These are phyloP conservation scores for Plasmodium gaboni DNA, from an alignment of 169 alveolate genomes.

Conservation along the genomic window DNA sequence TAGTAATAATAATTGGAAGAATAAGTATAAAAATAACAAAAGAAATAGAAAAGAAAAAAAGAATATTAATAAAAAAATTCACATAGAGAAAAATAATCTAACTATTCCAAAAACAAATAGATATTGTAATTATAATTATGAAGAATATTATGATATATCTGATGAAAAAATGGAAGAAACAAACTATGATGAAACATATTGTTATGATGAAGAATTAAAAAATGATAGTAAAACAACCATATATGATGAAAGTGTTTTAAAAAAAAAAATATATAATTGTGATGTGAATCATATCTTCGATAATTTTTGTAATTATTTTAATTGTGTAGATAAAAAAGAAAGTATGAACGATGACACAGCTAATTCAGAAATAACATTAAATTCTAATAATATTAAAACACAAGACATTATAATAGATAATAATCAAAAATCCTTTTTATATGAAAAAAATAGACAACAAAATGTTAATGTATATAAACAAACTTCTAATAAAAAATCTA, in stretches of 20 bases:
- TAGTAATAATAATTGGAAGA: no score
- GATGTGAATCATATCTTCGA: constrained; percentile 25
- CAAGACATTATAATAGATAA: not conserved
- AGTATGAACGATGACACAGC: constrained; percentile 4
- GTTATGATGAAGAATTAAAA: not conserved
- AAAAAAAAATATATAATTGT: constrained; percentile 6
- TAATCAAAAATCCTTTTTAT: no score
- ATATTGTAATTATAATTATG: not conserved
- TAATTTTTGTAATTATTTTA: constrained; percentile 18
- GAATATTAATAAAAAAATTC: not conserved
- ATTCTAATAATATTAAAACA: constrained; percentile 6
- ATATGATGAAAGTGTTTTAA: not conserved
- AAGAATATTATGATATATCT: not conserved
- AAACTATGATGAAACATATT: not conserved
- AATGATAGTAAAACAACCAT: constrained; percentile 22
- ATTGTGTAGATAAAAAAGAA: constrained; percentile 9
- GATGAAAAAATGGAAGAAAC: constrained; percentile 3
- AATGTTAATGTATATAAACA: no score
- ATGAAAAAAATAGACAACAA: no score
- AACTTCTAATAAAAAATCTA: no score
- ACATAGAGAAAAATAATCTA: not conserved
- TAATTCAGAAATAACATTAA: constrained; percentile 24
- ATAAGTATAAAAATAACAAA: not conserved
- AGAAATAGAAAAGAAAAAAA: not conserved
- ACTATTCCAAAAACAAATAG: not conserved